phyloP scores from a whole-genome alignment of 805 yeast genomes.

The Cyberlindnera maclurae region DNA sequence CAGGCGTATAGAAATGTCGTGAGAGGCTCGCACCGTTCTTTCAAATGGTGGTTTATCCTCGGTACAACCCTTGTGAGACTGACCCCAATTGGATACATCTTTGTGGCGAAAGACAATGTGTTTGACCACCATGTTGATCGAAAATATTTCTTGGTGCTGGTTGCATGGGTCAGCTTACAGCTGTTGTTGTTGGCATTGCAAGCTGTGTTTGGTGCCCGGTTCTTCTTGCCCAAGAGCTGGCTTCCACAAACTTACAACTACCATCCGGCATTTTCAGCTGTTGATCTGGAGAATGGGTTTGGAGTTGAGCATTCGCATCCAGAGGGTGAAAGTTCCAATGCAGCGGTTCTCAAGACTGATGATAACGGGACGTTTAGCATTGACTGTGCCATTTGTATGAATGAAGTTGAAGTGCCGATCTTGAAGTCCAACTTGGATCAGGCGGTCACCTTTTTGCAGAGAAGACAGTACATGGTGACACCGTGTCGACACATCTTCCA shows the following conservation, averaged over 20 bases:
- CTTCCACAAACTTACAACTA: slow-evolving; percentile 82
- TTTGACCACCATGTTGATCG: slow-evolving; percentile 64
- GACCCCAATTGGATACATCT: slow-evolving; percentile 59
- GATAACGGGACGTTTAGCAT: slow-evolving; percentile 38
- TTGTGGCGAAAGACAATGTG: slow-evolving; percentile 46
- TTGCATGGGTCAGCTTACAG: slow-evolving; percentile 56
- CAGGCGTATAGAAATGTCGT: slow-evolving; percentile 75
- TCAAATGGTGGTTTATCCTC: slow-evolving; percentile 69
- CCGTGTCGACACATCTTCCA: slow-evolving; percentile 92
- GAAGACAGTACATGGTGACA: slow-evolving; percentile 66
- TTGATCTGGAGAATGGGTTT: slow-evolving; percentile 58
- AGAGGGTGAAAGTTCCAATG: slow-evolving; percentile 9
- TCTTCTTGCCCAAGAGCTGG: slow-evolving; percentile 68
- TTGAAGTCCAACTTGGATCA: slow-evolving; percentile 21
- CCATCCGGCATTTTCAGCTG: slow-evolving; percentile 56
- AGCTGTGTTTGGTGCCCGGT: slow-evolving; percentile 67
- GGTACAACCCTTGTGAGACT: slow-evolving; percentile 60
- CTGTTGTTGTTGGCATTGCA: slow-evolving; percentile 53
- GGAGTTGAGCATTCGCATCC: slow-evolving; percentile 37
- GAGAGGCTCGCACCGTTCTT: slow-evolving; percentile 59
- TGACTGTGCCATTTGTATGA: slow-evolving; percentile 92
- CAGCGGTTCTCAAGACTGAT: slow-evolving; percentile 24
- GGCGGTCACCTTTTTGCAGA: slow-evolving; percentile 17
- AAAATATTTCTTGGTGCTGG: slow-evolving; percentile 37
- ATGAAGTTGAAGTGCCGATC: slow-evolving; percentile 55